Percentiles rank a stretch among this genome's conserved stretches.
These are phyloP conservation scores for Corymbia calophylla DNA, from an alignment of 441 rosid species.

Conservation along the genomic window DNA sequence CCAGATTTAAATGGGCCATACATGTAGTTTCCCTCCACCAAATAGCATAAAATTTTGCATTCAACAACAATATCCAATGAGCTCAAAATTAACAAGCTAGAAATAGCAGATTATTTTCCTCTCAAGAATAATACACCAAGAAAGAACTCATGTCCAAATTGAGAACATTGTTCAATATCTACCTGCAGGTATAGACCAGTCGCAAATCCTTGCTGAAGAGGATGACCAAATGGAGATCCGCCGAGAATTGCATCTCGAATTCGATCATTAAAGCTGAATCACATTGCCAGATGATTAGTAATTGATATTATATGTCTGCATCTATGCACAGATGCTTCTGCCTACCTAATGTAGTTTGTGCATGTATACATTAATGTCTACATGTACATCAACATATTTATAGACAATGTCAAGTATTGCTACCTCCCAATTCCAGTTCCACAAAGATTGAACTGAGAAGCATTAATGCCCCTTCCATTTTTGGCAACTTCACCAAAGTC, in stretches of 20 bases:
- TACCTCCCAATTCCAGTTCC: constrained; percentile 98
- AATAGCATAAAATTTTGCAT: background rate
- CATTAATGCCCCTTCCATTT: constrained; percentile 91
- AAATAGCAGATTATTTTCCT: background rate
- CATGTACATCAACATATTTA: background rate
- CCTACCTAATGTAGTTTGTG: background rate
- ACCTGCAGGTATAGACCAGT: constrained; percentile 92
- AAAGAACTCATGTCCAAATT: background rate
- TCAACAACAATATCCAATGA: background rate
- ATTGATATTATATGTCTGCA: background rate
- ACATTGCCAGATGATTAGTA: constrained; percentile 12
- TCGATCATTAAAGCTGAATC: constrained; percentile 89
- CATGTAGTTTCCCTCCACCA: background rate
- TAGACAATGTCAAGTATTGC: constrained; percentile 1
- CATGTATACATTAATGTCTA: background rate
- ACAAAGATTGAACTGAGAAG: constrained; percentile 71
- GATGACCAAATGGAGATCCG: constrained; percentile 97
- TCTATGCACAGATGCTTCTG: background rate
- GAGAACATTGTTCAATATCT: background rate
- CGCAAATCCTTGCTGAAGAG: constrained; percentile 95
- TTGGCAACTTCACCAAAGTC: constrained; percentile 98
- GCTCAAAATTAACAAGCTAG: background rate
- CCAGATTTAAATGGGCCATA: background rate
- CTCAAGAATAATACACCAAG: background rate
- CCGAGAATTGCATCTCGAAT: constrained; percentile 97